Conservation (phyloP, 768 basidiomycete species). For the Boletus subparvulus region DNA sequence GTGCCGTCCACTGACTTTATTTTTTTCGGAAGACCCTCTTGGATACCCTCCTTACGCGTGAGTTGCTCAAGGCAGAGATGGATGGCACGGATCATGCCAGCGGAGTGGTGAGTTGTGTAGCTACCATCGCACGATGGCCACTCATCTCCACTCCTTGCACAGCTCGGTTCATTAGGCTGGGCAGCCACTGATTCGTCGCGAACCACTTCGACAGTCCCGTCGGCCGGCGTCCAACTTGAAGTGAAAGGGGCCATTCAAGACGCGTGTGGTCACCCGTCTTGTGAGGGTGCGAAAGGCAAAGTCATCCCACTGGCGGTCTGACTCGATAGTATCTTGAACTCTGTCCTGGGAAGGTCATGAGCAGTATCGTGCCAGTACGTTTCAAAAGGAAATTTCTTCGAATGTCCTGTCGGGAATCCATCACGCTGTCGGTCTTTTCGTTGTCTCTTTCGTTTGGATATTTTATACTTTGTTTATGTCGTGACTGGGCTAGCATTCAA, state of each 20-base stretch:
- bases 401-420: too few species aligned
- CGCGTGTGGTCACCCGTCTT: too few species aligned
- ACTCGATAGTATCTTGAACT: too few species aligned
- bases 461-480: too few species aligned
- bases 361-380: too few species aligned
- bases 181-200: neutral
- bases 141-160: neutral
- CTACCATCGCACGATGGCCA: neutral
- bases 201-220: neutral
- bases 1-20: neutral
- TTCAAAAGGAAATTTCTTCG: too few species aligned
- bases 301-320: too few species aligned
- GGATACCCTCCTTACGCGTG: conserved; percentile 13
- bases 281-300: too few species aligned
- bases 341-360: too few species aligned
- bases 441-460: too few species aligned
- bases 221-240: neutral
- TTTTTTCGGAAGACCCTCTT: conserved; percentile 7
- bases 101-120: neutral
- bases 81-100: neutral
- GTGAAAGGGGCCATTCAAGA: neutral
- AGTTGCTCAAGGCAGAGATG: conserved; percentile 1
- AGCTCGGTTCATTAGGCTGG: conserved; percentile 6
- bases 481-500: too few species aligned
- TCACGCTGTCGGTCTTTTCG: too few species aligned